Evolutionary conservation across 148 eudicot genomes (phyloP).

Genomic region (Chenopodium berlandieri): DNA sequence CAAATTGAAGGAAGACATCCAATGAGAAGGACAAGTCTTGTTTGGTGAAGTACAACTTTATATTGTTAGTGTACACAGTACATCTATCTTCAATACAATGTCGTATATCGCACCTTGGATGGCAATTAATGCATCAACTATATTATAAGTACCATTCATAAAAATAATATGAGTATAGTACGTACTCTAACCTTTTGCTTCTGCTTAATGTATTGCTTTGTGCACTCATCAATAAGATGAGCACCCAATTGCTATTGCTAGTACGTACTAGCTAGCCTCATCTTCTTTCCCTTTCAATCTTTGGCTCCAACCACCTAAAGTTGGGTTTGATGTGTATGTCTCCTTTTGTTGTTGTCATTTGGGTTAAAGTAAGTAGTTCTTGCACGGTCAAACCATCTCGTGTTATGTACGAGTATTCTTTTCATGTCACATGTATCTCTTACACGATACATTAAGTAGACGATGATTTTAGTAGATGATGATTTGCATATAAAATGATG

Average conservation of each 20-base stretch:
- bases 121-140: slow-evolving; percentile 15
- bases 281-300: slow-evolving; percentile 12
- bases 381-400: no score
- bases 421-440: no score
- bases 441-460: no score
- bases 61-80: slow-evolving; percentile 1
- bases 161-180: background rate
- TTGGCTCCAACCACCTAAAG: slow-evolving; percentile 8
- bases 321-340: slow-evolving; percentile 5
- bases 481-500: no score
- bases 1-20: background rate
- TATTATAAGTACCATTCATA: slow-evolving; percentile 2
- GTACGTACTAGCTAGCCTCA: background rate
- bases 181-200: background rate
- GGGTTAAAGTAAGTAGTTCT: no score
- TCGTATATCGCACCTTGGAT: slow-evolving; percentile 16
- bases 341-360: slow-evolving; percentile 5
- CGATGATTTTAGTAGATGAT: no score
- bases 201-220: slow-evolving; percentile 9
- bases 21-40: slow-evolving; percentile 28
- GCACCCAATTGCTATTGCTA: background rate
- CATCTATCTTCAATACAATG: slow-evolving; percentile 6
- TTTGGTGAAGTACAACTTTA: slow-evolving; percentile 9
- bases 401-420: no score
- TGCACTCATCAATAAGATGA: slow-evolving; percentile 8